Evolutionary conservation across 2,329 filamentous ascomycete genomes (phyloP).

Genomic region (Colletotrichum euphorbiae): DNA sequence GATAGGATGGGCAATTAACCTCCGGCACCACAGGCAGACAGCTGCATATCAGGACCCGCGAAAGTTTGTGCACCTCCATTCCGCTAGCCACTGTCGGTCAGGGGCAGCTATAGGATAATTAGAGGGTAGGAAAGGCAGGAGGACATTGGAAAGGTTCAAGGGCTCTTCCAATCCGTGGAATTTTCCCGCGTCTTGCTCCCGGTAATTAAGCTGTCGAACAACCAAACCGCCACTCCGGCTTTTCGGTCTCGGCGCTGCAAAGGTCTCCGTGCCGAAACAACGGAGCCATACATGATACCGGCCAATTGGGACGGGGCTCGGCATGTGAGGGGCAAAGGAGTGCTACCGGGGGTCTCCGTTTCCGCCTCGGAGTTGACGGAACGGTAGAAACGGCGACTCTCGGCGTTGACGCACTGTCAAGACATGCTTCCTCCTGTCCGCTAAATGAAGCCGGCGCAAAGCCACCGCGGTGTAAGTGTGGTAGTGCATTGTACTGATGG

Average conservation of each 20-base stretch:
- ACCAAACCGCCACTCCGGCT: background rate
- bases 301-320: conserved; percentile 9
- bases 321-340: background rate
- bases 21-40: conserved; percentile 7
- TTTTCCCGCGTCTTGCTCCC: background rate
- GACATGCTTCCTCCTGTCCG: too few species aligned
- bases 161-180: background rate
- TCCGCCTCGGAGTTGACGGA: background rate
- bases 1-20: conserved; percentile 7
- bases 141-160: conserved; percentile 8
- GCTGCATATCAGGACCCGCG: background rate
- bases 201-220: background rate
- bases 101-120: conserved; percentile 4
- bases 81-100: background rate
- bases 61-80: conserved; percentile 14
- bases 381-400: background rate
- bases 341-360: background rate
- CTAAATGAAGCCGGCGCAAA: too few species aligned
- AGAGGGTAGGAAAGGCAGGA: background rate
- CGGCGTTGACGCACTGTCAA: too few species aligned
- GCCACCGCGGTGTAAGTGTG: too few species aligned
- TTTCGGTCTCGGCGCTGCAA: background rate
- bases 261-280: conserved; percentile 6
- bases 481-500: too few species aligned
- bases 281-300: conserved; percentile 17